Conservation (phyloP, 1,284 basidiomycete species). For the Cutaneotrichosporon arboriforme region DNA sequence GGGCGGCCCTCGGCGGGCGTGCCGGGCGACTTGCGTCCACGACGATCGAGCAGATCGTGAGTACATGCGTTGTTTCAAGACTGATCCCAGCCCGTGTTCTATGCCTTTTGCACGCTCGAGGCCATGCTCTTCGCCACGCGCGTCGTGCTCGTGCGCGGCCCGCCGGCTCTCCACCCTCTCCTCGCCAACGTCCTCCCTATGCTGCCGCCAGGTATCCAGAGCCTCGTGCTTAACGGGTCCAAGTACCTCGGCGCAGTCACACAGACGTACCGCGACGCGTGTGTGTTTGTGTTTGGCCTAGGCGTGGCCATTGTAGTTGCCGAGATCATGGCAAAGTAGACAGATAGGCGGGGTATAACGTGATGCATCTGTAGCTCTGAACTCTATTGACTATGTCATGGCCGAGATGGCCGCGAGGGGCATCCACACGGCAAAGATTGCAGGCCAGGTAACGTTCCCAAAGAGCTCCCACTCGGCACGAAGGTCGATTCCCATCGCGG, state of each 20-base stretch:
- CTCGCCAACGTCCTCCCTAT: constrained; percentile 45
- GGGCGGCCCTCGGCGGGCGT: constrained; percentile 15
- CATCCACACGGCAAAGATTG: constrained; percentile 32
- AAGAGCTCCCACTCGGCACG: constrained; percentile 36
- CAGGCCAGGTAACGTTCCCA: constrained; percentile 42
- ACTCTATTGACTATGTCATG: constrained; percentile 12
- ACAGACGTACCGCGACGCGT: constrained; percentile 44
- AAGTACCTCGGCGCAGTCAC: constrained; percentile 36
- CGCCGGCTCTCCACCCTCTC: constrained; percentile 41
- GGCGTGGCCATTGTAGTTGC: constrained; percentile 32
- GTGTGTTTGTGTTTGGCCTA: constrained; percentile 40
- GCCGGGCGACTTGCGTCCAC: neutral
- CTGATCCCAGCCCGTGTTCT: constrained; percentile 45
- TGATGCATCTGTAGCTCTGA: no score
- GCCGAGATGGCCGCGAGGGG: constrained; percentile 31
- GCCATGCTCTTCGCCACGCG: constrained; percentile 45
- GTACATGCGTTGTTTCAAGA: neutral
- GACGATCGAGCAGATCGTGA: constrained; percentile 19
- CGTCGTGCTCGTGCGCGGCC: constrained; percentile 39
- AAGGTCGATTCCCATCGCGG: constrained; percentile 13
- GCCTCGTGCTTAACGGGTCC: constrained; percentile 35
- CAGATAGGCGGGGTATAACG: no score
- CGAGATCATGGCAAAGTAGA: constrained; percentile 16
- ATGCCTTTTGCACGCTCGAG: constrained; percentile 45
- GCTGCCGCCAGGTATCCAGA: constrained; percentile 38